A percentile compares a stretch with the other conserved stretches of the same genome.
phyloP scores from a whole-genome alignment of 23 red algal genomes.

The Gracilariopsis chorda region DNA sequence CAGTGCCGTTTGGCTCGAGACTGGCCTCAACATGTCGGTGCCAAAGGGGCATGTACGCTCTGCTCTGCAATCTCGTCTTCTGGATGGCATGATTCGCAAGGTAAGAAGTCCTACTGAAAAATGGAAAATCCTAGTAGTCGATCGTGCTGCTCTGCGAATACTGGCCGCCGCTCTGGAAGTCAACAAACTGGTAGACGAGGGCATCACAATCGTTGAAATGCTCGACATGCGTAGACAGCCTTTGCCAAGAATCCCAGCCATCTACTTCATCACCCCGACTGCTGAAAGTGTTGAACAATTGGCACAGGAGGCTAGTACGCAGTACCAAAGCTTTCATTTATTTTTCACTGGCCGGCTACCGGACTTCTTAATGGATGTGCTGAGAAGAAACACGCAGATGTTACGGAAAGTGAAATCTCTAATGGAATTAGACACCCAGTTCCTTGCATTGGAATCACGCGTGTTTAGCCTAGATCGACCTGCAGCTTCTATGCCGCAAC shows the following conservation, averaged over 20 bases:
- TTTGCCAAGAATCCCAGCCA: constrained; percentile 72
- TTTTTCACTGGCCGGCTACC: constrained; percentile 82
- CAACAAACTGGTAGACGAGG: constrained; percentile 83
- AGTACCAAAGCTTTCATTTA: constrained; percentile 81
- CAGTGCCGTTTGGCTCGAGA: too few species aligned
- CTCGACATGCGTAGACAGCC: constrained; percentile 82
- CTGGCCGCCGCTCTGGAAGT: constrained; percentile 65
- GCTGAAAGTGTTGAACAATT: constrained; percentile 68
- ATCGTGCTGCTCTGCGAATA: constrained; percentile 73
- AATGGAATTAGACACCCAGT: constrained; percentile 85
- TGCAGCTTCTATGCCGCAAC: constrained; percentile 45
- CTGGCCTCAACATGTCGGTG: background rate
- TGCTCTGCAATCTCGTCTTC: constrained; percentile 53
- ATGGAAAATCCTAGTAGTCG: constrained; percentile 84
- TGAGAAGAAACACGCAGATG: constrained; percentile 51
- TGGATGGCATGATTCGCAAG: constrained; percentile 69
- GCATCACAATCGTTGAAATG: constrained; percentile 87
- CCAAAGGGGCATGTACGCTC: constrained; percentile 27
- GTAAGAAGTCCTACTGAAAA: constrained; percentile 12
- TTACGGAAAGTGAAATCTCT: constrained; percentile 64
- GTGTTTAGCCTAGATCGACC: constrained; percentile 84
- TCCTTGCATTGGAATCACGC: constrained; percentile 76
- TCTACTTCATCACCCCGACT: constrained; percentile 79
- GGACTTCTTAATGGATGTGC: constrained; percentile 68
- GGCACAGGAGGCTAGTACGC: constrained; percentile 47